These are phyloP conservation scores for Moricandia arvensis DNA, from an alignment of 345 rosid species.

Conservation along the genomic window DNA sequence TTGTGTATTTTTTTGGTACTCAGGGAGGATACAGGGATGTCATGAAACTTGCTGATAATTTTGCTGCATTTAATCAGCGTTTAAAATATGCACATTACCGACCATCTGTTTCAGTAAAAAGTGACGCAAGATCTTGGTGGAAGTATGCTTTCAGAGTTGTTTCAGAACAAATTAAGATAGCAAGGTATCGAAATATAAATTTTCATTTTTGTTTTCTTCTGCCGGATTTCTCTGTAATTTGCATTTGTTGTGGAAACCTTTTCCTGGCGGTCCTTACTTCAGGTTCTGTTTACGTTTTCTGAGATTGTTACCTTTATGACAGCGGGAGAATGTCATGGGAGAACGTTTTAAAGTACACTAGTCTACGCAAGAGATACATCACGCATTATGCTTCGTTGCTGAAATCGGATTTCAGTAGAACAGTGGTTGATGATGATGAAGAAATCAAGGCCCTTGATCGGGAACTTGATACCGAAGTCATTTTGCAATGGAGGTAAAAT, in stretches of 20 bases:
- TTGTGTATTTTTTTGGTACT: constrained; percentile 20
- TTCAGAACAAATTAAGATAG: constrained; percentile 83
- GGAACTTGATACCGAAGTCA: constrained; percentile 82
- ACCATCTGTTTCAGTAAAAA: constrained; percentile 68
- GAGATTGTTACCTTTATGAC: constrained; percentile 48
- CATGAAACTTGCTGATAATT: constrained; percentile 88
- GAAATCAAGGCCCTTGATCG: constrained; percentile 86
- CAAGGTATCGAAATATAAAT: constrained; percentile 51
- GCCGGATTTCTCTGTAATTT: constrained; percentile 8
- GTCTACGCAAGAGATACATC: constrained; percentile 82
- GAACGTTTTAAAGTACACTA: constrained; percentile 69
- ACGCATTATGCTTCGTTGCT: constrained; percentile 83
- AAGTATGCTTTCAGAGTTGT: constrained; percentile 80
- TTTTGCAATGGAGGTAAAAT: constrained; percentile 92
- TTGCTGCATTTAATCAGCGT: constrained; percentile 84
- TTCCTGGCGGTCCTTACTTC: constrained; percentile 6
- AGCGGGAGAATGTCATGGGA: constrained; percentile 98
- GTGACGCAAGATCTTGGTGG: constrained; percentile 90
- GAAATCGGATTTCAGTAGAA: constrained; percentile 66
- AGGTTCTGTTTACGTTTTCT: constrained; percentile 31
- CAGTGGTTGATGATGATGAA: constrained; percentile 65
- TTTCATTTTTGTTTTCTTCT: neutral
- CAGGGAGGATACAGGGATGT: constrained; percentile 91
- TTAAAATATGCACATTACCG: constrained; percentile 88
- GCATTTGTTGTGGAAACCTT: constrained; percentile 10